Evolutionary conservation across 768 basidiomycete genomes (phyloP).

Genomic region (Leucocoprinus leucothites): DNA sequence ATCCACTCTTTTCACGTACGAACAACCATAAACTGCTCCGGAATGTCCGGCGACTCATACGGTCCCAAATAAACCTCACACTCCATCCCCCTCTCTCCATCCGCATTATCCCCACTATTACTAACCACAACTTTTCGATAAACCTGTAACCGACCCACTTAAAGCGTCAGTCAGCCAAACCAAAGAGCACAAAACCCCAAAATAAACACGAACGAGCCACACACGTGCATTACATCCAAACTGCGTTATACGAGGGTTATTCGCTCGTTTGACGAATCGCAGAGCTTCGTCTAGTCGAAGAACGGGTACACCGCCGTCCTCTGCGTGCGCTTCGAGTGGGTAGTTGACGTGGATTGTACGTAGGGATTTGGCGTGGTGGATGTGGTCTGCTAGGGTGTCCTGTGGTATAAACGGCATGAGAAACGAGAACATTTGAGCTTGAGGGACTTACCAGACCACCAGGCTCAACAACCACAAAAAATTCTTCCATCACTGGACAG

Average conservation of each 20-base stretch:
- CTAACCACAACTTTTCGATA: conserved; percentile 33
- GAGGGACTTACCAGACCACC: conserved; percentile 38
- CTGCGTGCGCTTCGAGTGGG: conserved; percentile 27
- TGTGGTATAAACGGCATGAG: conserved; percentile 18
- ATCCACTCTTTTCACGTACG: conserved; percentile 34
- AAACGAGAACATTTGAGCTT: background rate
- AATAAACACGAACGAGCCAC: conserved; percentile 53
- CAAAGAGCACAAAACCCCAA: conserved; percentile 5
- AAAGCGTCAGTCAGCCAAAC: background rate
- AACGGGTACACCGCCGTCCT: conserved; percentile 23
- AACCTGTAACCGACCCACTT: conserved; percentile 35
- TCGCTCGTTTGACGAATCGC: conserved; percentile 46
- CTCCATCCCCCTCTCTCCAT: conserved; percentile 32
- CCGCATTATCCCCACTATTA: conserved; percentile 37
- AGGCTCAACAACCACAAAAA: conserved; percentile 59
- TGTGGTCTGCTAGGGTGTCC: conserved; percentile 36
- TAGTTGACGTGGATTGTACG: conserved; percentile 62
- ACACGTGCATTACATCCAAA: conserved; percentile 70
- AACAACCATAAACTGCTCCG: conserved; percentile 71
- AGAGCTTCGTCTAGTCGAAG: conserved; percentile 34
- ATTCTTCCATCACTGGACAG: conserved; percentile 53
- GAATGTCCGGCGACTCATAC: conserved; percentile 65
- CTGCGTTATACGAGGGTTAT: conserved; percentile 43
- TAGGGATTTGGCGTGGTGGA: conserved; percentile 45
- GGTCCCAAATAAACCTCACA: conserved; percentile 38